phyloP scores from a whole-genome alignment of 192 early-diverging fungal genomes.

The Backusella westeae region DNA sequence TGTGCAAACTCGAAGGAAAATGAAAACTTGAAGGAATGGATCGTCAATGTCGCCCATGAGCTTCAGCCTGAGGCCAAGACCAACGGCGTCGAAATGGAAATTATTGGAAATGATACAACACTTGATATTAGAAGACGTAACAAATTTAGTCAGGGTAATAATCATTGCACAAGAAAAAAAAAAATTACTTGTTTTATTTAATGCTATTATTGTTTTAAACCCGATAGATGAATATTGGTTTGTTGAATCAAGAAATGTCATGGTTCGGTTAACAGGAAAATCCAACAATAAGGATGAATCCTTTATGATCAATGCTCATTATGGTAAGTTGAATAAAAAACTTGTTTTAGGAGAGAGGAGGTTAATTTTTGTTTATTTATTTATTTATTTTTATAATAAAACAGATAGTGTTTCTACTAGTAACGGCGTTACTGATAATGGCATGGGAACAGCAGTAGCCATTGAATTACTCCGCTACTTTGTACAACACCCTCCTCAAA shows the following conservation, averaged over 20 bases:
- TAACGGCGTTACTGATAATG: constrained; percentile 71
- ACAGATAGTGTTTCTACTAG: constrained; percentile 65
- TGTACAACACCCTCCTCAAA: constrained; percentile 51
- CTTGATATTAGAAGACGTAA: constrained; percentile 4
- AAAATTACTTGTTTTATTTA: background rate
- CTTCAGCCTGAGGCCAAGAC: background rate
- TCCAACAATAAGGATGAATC: constrained; percentile 41
- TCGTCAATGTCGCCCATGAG: constrained; percentile 5
- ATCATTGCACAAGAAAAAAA: background rate
- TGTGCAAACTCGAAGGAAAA: constrained; percentile 32
- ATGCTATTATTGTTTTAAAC: background rate
- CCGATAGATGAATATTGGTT: constrained; percentile 31
- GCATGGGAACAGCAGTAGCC: constrained; percentile 61
- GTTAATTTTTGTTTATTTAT: no score
- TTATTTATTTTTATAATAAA: background rate
- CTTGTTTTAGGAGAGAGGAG: background rate
- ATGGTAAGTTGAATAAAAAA: constrained; percentile 37
- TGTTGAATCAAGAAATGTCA: constrained; percentile 51
- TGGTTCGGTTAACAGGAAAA: constrained; percentile 60
- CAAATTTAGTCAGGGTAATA: constrained; percentile 8
- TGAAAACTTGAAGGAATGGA: constrained; percentile 23
- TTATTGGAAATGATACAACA: constrained; percentile 24
- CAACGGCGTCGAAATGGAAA: constrained; percentile 25
- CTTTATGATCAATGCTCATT: constrained; percentile 67
- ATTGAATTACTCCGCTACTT: constrained; percentile 64